Conservation (phyloP, 345 rosid species). For the Eutrema japonicum region DNA sequence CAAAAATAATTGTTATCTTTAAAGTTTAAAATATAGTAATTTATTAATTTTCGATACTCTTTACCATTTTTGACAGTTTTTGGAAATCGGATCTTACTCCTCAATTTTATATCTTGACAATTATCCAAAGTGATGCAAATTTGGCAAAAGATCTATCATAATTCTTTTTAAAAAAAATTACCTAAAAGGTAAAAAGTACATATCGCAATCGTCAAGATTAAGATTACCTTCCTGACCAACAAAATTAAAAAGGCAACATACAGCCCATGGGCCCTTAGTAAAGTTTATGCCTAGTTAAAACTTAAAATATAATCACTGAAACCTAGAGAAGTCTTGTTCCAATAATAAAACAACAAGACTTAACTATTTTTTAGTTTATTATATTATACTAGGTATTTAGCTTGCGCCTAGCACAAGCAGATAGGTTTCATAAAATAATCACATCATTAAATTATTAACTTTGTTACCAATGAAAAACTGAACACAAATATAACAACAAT, state of each 20-base stretch:
- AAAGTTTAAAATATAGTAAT: background rate
- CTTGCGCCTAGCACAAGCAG: too few relatives aligned
- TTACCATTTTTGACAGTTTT: background rate
- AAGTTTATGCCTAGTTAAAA: background rate
- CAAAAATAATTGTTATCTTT: background rate
- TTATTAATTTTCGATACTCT: background rate
- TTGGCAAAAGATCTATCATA: background rate
- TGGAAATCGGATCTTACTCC: background rate
- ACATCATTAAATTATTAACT: too few relatives aligned
- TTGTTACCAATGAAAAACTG: too few relatives aligned
- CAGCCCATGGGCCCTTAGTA: too few relatives aligned
- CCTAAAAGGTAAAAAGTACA: background rate
- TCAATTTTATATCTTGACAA: background rate
- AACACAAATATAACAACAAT: too few relatives aligned
- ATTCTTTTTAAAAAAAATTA: too few relatives aligned
- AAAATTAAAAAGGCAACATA: background rate
- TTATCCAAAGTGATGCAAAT: background rate
- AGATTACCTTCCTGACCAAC: background rate
- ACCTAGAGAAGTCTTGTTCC: background rate
- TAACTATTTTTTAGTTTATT: too few relatives aligned
- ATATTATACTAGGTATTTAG: too few relatives aligned
- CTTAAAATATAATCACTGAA: background rate
- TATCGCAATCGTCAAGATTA: background rate
- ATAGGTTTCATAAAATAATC: too few relatives aligned
- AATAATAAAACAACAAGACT: background rate